Conservation (phyloP, 768 basidiomycete genomes). For the Suillus placidus region DNA sequence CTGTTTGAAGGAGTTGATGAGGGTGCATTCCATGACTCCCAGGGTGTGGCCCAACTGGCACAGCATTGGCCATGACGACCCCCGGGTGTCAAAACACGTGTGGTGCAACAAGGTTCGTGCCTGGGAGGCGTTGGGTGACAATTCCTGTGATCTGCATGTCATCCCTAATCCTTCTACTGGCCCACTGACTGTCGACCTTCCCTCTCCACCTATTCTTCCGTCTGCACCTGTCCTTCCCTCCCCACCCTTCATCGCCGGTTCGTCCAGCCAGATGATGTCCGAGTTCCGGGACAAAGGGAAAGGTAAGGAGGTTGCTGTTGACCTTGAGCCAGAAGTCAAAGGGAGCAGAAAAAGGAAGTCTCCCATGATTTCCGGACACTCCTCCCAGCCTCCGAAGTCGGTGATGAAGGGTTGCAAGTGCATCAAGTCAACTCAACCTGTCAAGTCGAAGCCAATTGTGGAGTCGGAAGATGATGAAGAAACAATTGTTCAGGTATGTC, state of each 20-base stretch:
- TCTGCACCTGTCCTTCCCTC: too few species aligned
- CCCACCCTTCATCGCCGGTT: too few species aligned
- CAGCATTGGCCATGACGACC: background rate
- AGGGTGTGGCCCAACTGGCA: background rate
- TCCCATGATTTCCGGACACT: background rate
- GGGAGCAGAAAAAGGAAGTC: too few species aligned
- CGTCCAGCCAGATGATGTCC: too few species aligned
- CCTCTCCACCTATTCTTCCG: too few species aligned
- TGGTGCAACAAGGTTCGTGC: background rate
- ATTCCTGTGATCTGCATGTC: background rate
- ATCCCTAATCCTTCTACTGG: too few species aligned
- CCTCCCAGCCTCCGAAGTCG: background rate
- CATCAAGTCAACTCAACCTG: background rate
- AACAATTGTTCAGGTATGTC: background rate
- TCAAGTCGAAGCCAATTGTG: background rate
- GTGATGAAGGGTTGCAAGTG: background rate
- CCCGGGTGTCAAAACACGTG: accelerated
- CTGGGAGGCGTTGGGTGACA: background rate
- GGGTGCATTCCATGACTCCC: background rate
- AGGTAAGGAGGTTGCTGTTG: too few species aligned
- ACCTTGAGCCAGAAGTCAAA: too few species aligned
- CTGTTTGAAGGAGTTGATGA: background rate
- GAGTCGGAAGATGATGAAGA: background rate
- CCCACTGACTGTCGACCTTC: background rate
- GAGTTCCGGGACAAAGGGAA: too few species aligned